Percentiles rank a stretch among this genome's conserved stretches.
These are phyloP conservation scores for Magnaporthiopsis incrustans DNA, from an alignment of 2,329 filamentous ascomycete species.

Conservation along the genomic window DNA sequence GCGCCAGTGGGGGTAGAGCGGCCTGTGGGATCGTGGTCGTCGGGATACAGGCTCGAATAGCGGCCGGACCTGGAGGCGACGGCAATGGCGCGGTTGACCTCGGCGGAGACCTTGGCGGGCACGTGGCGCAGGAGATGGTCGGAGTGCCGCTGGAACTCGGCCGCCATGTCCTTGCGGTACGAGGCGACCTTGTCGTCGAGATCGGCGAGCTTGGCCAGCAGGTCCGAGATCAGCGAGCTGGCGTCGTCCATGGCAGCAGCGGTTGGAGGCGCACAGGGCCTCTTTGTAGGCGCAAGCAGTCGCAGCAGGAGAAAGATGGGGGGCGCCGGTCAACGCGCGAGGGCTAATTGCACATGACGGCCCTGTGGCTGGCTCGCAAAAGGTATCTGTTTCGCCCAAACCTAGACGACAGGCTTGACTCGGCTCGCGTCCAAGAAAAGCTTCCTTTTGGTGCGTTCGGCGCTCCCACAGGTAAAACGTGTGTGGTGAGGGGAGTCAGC, in stretches of 20 bases:
- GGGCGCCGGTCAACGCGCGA: background rate
- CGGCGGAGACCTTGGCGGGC: constrained; percentile 35
- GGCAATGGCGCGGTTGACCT: constrained; percentile 38
- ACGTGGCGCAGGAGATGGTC: constrained; percentile 40
- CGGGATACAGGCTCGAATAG: constrained; percentile 36
- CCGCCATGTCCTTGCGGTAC: constrained; percentile 48
- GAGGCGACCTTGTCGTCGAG: constrained; percentile 49
- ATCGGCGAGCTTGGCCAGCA: constrained; percentile 45
- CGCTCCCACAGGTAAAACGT: background rate
- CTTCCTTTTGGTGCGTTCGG: background rate
- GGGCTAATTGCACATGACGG: background rate
- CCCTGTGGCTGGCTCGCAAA: background rate
- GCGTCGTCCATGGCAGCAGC: constrained; percentile 35
- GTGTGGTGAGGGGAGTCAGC: background rate
- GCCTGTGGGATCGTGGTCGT: background rate
- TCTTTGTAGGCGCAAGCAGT: background rate
- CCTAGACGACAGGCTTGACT: background rate
- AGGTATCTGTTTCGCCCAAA: background rate
- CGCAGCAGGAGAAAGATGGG: background rate
- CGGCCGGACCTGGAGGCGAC: constrained; percentile 27
- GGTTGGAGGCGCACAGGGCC: background rate
- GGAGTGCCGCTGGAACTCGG: constrained; percentile 49
- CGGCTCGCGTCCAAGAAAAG: background rate
- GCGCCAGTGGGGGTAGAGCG: constrained; percentile 12
- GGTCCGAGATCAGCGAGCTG: constrained; percentile 40